Base-by-base conservation (phyloP, 2,329 filamentous ascomycete genomes). In the Colletotrichum cuscutae region DNA sequence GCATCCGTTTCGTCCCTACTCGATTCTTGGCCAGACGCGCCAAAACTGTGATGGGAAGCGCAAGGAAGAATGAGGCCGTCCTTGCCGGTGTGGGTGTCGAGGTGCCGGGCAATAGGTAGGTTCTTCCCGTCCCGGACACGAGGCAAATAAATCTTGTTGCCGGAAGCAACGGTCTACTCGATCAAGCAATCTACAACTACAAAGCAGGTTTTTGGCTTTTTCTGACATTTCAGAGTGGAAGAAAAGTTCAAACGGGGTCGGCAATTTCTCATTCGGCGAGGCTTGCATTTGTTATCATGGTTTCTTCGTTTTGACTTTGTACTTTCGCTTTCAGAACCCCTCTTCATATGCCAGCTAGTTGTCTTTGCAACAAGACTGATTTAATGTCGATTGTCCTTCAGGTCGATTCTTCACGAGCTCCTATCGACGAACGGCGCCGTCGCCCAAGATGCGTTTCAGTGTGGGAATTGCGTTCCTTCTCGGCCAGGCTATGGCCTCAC, bases 401-500 rank as follows among this genome's bases (percentile, higher is more conserved):
- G 32, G 7, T 24, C 24, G 6, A 62, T 46, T 42, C 28, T 49
- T 65, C 49, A 42, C 65, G 58, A 72, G 26, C 22, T 22, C 19
- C 26, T 30, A 26, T 52, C 19, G 60, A 52, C 54, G 66, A 35
- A 24, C 35, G 54, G 32, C 28, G 42, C 42, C 42, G 53, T 59
- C 35, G 59, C 59, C 56, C 65, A 68, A 42, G 13, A 74, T 74
- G 72, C 42, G 57, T 24, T 61, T 65, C 49, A 52, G 69, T 52
- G 24, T 61, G 11, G 72, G 46, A 32, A 62, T 68, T 13, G 49
- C 61, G 11, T 35, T 72, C 5, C 59, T 74, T 11, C 4, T 61
- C 54, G 60, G 72, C 60, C 72, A 72, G 26, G 54, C 66, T 32
- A 28, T 72, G 60, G 70, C 70, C 54, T 42, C 28, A 22, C 54